Evolutionary conservation across 1,284 basidiomycete species (phyloP), one percentile per base, ranked within the genome.

Genomic region (Apiotrichum sp.): DNA sequence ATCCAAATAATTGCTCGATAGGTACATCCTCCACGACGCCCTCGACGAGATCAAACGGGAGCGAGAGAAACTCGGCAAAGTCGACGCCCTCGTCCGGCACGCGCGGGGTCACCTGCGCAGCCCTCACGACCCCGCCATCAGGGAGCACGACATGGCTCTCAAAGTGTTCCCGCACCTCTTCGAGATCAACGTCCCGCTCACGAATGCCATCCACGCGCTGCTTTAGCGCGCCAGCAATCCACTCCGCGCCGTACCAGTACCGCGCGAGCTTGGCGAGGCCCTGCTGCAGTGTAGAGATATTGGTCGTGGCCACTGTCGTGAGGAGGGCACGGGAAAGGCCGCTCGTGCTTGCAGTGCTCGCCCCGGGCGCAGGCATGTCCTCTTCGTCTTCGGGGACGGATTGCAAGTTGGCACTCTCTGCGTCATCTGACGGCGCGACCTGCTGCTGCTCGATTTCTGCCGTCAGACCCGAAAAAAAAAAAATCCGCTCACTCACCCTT

Each of bases 241-340:
- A 66, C 32, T 55, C 61, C 14, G 62, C 61, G 3, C 66, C 64
- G 6, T 52, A 55, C 66, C 66, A 66, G 48, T 65, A 68, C 6
- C 31, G 57, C 0, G 61, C 55, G 48, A 62, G 62, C 29, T 63
- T 64, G 5, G 61, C 51, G 3, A 66, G 51, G 46, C 63, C 63
- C 41, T 62, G 58, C 44, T 62, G 64, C 3, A 63, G 50, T 7
- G 63, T 62, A 6, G 64, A 49, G 33, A 65, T 59, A 47, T 59
- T 60, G 14, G 51, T 59, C 7, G 55, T 52, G 0, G 64, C 62
- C 5, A 64, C 61, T 0, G 58, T 59, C 6, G 56, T 56, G 29
- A 67, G 53, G 2, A 67, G 52, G 14, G 58, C 52, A 16, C 58
- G 59, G 38, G 57, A 63, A 1, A 64, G 59, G 11, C 61, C 61